A percentile compares a stretch with the other conserved stretches of the same genome.
Evolutionary conservation across 805 yeast species (phyloP).

Genomic region (Candida ipomoeae): DNA sequence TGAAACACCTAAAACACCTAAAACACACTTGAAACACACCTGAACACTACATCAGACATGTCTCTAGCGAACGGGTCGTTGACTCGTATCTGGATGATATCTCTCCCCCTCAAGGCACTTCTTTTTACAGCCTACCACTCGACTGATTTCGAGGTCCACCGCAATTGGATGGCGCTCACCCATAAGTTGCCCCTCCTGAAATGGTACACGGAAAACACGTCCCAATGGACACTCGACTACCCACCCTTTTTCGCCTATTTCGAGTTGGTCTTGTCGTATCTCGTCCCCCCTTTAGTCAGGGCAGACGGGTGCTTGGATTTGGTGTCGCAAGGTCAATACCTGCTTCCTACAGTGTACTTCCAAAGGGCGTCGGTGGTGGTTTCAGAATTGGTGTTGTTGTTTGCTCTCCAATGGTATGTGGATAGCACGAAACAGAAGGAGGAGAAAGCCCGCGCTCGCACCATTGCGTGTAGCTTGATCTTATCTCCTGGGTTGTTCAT

Average conservation of each 20-base stretch:
- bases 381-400: conserved; percentile 68
- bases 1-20: too few relatives aligned
- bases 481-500: conserved; percentile 87
- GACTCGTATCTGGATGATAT: conserved; percentile 34
- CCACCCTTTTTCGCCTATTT: conserved; percentile 98
- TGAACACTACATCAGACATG: background rate
- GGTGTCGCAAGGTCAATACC: conserved; percentile 60
- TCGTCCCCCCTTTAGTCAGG: conserved; percentile 60
- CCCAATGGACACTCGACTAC: conserved; percentile 93
- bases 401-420: conserved; percentile 68
- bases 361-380: conserved; percentile 78
- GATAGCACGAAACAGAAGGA: conserved; percentile 41
- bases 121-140: conserved; percentile 70
- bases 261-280: conserved; percentile 72
- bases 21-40: background rate
- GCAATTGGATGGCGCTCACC: conserved; percentile 96
- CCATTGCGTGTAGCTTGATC: conserved; percentile 75
- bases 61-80: conserved; percentile 13
- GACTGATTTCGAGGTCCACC: conserved; percentile 95
- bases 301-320: conserved; percentile 77
- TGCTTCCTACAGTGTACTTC: conserved; percentile 74
- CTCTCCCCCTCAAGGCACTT: conserved; percentile 32
- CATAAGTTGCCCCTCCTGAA: conserved; percentile 61
- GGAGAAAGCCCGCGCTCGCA: conserved; percentile 53
- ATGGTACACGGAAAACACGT: conserved; percentile 80